phyloP scores from a whole-genome alignment of 1,284 basidiomycete genomes.

The Vanrija humicola region DNA sequence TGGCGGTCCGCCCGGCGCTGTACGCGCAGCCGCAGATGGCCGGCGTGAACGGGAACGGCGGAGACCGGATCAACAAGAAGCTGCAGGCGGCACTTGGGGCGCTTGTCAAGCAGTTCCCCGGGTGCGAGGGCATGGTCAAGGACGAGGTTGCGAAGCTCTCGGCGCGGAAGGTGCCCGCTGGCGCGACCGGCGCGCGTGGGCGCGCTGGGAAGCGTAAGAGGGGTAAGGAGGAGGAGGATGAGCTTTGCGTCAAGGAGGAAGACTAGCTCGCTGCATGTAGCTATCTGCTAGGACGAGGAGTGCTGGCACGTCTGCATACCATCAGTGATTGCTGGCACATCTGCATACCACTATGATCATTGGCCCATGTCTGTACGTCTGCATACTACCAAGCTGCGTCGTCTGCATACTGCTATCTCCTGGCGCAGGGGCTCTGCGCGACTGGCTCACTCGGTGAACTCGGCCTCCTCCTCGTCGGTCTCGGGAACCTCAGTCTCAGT shows the following conservation, averaged over 20 bases:
- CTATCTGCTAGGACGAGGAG: too few species aligned
- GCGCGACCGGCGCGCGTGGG: background rate
- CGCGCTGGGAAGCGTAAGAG: background rate
- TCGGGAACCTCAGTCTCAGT: too few species aligned
- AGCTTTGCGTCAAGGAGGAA: background rate
- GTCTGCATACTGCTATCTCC: too few species aligned
- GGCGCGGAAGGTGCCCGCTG: background rate
- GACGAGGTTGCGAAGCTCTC: background rate
- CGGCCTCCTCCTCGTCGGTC: too few species aligned
- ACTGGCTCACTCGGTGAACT: too few species aligned
- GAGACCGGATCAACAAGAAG: conserved; percentile 15
- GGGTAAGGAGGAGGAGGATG: background rate
- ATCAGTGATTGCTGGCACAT: too few species aligned
- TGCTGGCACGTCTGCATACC: too few species aligned
- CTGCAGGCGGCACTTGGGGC: conserved; percentile 8
- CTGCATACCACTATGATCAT: too few species aligned
- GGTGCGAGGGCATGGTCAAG: conserved; percentile 3
- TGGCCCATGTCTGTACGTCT: too few species aligned
- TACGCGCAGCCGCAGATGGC: conserved; percentile 17
- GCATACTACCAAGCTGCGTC: too few species aligned
- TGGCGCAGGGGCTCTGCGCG: too few species aligned
- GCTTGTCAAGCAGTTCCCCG: conserved; percentile 3
- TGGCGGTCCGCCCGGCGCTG: conserved; percentile 9
- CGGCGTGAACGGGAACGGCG: conserved; percentile 16
- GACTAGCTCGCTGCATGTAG: too few species aligned